phyloP scores from a whole-genome alignment of 345 rosid genomes.

The Eucalyptus guilfoylei region DNA sequence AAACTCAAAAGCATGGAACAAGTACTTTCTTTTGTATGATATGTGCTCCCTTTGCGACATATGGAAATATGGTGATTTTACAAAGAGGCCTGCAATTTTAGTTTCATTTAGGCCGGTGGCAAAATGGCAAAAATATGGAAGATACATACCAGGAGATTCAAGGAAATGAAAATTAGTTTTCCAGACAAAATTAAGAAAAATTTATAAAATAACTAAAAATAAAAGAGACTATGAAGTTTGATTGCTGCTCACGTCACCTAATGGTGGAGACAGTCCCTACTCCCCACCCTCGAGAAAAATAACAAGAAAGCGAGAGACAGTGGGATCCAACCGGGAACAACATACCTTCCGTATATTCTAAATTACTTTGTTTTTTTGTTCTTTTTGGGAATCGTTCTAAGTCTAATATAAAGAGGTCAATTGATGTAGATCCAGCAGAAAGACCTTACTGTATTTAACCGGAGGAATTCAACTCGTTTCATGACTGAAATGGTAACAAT shows the following conservation, averaged over 20 bases:
- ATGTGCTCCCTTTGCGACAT: too few relatives aligned
- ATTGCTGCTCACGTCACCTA: neutral
- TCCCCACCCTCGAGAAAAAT: neutral
- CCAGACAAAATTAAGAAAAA: neutral
- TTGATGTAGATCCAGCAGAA: neutral
- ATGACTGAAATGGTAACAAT: neutral
- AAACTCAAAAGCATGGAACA: neutral
- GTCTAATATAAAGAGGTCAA: neutral
- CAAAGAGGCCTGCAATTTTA: neutral
- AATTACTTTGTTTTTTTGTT: neutral
- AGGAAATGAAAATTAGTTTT: neutral
- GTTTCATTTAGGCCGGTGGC: neutral
- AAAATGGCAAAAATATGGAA: neutral
- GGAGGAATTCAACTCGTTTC: neutral
- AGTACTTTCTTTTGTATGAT: too few relatives aligned
- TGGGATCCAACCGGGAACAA: neutral
- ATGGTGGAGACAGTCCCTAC: neutral
- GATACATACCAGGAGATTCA: neutral
- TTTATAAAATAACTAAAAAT: neutral
- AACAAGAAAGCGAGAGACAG: neutral
- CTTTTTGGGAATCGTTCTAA: neutral
- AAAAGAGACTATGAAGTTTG: neutral
- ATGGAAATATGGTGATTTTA: neutral
- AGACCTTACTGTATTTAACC: neutral
- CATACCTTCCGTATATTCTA: neutral